Evolutionary conservation across 345 rosid species (phyloP), one percentile per base, ranked within the genome.

Genomic region (Salix brachista): DNA sequence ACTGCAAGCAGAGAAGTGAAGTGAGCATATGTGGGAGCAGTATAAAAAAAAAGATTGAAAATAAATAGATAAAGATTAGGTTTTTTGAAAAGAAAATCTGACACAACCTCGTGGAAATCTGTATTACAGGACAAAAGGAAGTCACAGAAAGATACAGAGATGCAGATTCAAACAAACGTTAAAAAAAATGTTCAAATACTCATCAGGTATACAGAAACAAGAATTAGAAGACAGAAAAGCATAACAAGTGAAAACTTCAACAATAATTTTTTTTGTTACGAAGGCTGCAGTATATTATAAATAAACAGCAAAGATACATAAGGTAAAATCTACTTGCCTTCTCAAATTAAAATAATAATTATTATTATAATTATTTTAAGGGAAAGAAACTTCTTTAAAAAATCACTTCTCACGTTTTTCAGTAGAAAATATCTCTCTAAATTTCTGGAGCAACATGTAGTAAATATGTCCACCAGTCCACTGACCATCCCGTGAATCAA

Each of bases 91-190:
- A 71, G 68, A 48, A 74, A 56, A 81, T 85, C 98, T 94, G 97
- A 92, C 97, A 91, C 86, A 81, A 76, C 87, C 94, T 92, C 96
- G 94, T 94, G 96, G 92, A 84, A 85, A 86, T 85, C 85, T 85
- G 88, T 85, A 83, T 84, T 88, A 89, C 87, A 87, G 73, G 92
- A 90, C 97, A 92, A 94, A 87, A 90, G 75, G 84, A 86, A 80
- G 96, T 87, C 90, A 85, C 91, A 85, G 90, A 76, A 72, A 71
- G 73, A 68, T 39, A 72, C 54, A 41, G 54, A 60, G 65, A 18
- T 79, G 3, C 56, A 37, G 32, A 44, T 23, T n/a, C n/a, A 32
- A 67, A 67, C 6, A 34, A 23, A 64, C 50, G 11, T 19, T 2
- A 42, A 21, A 64, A 23, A 34, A 17, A 75, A 28, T 44, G 34